Percentiles rank a stretch among this genome's conserved stretches.
phyloP scores from a whole-genome alignment of 345 rosid species.

The Isatis tinctoria region DNA sequence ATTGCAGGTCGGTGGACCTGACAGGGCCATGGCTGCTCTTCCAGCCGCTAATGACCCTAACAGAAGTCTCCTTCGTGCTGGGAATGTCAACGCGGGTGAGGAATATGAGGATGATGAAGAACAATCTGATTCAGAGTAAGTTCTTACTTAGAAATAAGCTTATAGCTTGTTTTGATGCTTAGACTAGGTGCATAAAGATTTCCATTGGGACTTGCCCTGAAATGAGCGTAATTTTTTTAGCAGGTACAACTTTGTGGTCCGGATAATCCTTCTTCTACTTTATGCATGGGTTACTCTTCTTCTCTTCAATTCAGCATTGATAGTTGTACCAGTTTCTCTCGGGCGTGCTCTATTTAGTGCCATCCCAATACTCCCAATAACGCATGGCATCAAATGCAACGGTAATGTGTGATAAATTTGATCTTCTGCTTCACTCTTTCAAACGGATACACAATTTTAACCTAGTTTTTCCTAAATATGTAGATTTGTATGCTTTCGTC shows the following conservation, averaged over 20 bases:
- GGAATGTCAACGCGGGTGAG: slow-evolving; percentile 41
- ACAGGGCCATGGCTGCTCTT: slow-evolving; percentile 53
- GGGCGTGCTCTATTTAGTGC: slow-evolving; percentile 91
- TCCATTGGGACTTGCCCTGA: slow-evolving; percentile 11
- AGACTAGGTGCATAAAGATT: not conserved
- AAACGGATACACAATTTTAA: not conserved
- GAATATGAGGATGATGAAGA: slow-evolving; percentile 70
- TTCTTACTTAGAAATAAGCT: slow-evolving; percentile 3
- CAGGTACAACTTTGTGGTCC: slow-evolving; percentile 82
- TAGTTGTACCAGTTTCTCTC: slow-evolving; percentile 87
- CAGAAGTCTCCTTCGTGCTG: slow-evolving; percentile 40
- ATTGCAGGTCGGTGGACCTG: slow-evolving; percentile 54
- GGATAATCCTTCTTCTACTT: slow-evolving; percentile 77
- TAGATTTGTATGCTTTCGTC: slow-evolving; percentile 90
- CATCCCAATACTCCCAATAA: slow-evolving; percentile 90
- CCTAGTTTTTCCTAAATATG: slow-evolving; percentile 1
- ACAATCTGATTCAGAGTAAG: slow-evolving; percentile 89
- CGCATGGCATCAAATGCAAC: slow-evolving; percentile 97
- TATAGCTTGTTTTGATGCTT: not conserved
- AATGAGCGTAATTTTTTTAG: slow-evolving; percentile 28
- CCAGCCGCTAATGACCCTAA: slow-evolving; percentile 51
- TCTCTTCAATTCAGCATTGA: slow-evolving; percentile 82
- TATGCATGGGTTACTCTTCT: slow-evolving; percentile 97
- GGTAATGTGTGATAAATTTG: slow-evolving; percentile 42
- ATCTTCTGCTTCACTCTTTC: not conserved